A percentile compares a stretch with the other conserved stretches of the same genome.
Conservation (phyloP, 768 basidiomycete species). For the Suillus clintonianus region DNA sequence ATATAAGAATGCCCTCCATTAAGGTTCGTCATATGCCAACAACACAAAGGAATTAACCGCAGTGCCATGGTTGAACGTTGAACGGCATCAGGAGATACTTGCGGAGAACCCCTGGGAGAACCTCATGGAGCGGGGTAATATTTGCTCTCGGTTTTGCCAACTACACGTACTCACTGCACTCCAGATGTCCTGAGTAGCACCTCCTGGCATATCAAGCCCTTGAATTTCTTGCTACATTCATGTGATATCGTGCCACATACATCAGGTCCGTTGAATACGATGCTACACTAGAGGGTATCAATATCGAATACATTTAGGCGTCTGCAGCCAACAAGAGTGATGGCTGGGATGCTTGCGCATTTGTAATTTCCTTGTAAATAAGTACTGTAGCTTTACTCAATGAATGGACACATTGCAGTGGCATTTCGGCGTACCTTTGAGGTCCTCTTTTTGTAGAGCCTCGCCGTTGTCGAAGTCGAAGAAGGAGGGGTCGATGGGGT, state of each 20-base stretch:
- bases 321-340: not conserved
- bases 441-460: constrained; percentile 61
- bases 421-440: constrained; percentile 54
- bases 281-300: constrained; percentile 3
- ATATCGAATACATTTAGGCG: not conserved
- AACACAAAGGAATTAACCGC: not conserved
- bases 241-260: not conserved
- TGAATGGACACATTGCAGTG: not conserved
- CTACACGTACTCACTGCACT: not conserved
- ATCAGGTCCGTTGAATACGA: not conserved
- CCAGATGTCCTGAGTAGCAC: not conserved
- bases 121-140: not conserved
- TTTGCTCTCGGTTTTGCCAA: not conserved
- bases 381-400: constrained; percentile 25
- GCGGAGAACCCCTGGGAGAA: not conserved
- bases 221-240: not conserved
- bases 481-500: constrained; percentile 72
- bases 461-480: constrained; percentile 82
- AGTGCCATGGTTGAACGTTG: not conserved
- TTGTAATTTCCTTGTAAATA: constrained; percentile 55
- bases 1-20: not conserved
- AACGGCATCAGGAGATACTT: not conserved
- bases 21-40: not conserved
- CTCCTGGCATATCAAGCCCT: not conserved
- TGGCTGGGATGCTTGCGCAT: not conserved